A percentile compares a stretch with the other conserved stretches of the same genome.
Evolutionary conservation across 2,329 filamentous ascomycete genomes (phyloP).

Genomic region (Kalmusia sp.): DNA sequence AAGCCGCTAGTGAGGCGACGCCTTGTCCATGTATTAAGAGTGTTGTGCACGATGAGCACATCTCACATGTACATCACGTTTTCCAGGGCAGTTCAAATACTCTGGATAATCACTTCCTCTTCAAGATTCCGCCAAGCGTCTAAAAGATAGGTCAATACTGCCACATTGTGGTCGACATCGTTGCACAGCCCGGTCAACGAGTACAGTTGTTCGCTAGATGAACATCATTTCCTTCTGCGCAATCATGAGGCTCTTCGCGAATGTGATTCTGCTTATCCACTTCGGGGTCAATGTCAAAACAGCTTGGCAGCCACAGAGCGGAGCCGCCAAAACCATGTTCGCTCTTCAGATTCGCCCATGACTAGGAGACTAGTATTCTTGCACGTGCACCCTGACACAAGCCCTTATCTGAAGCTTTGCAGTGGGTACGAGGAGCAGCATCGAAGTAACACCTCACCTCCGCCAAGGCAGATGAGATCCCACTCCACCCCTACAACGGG

Average conservation of each 20-base stretch:
- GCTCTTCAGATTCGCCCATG: slow-evolving; percentile 21
- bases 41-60: not conserved
- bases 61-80: not conserved
- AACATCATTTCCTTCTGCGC: slow-evolving; percentile 1
- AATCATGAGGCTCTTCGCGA: not conserved
- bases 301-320: slow-evolving; percentile 32
- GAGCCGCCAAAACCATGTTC: slow-evolving; percentile 26
- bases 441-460: slow-evolving; percentile 38
- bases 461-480: slow-evolving; percentile 37
- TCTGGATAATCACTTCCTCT: not conserved
- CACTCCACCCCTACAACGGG: slow-evolving; percentile 30
- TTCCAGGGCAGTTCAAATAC: not conserved
- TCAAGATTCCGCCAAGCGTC: not conserved
- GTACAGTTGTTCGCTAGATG: not conserved
- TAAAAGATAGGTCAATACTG: not conserved
- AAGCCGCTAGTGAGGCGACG: not conserved
- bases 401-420: slow-evolving; percentile 36
- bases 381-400: slow-evolving; percentile 30
- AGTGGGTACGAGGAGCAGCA: slow-evolving; percentile 37
- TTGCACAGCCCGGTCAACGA: not conserved
- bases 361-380: slow-evolving; percentile 6
- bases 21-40: not conserved
- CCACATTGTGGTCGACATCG: not conserved
- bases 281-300: slow-evolving; percentile 7
- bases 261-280: not conserved